These are phyloP conservation scores for Millerozyma acaciae DNA, from an alignment of 805 yeast species.

Conservation along the genomic window DNA sequence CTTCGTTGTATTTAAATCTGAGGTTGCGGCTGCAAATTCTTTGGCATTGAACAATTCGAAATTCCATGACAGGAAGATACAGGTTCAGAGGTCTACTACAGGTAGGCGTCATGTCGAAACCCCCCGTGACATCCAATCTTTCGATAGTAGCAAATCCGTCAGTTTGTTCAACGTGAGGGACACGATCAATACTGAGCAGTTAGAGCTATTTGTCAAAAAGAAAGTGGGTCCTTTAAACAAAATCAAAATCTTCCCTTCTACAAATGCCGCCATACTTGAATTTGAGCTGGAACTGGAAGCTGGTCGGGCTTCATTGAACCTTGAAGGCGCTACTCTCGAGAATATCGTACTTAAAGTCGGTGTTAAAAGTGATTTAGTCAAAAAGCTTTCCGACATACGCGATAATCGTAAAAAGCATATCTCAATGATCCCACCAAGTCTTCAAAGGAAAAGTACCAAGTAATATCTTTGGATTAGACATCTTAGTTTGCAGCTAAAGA, in stretches of 20 bases:
- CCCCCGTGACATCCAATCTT: constrained; percentile 10
- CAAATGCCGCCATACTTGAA: constrained; percentile 48
- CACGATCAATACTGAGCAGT: constrained; percentile 33
- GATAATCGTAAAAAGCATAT: constrained; percentile 1
- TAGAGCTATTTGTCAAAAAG: constrained; percentile 24
- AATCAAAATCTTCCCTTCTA: constrained; percentile 44
- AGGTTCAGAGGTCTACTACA: constrained; percentile 37
- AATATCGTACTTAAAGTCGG: constrained; percentile 17
- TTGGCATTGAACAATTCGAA: constrained; percentile 36
- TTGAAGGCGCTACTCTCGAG: constrained; percentile 38
- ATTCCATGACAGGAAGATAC: constrained; percentile 45
- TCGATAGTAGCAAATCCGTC: constrained; percentile 14
- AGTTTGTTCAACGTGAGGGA: constrained; percentile 24
- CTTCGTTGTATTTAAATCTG: constrained; percentile 47
- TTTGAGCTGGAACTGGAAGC: constrained; percentile 41
- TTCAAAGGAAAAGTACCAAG: no score
- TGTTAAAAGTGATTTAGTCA: constrained; percentile 5
- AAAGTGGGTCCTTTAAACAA: constrained; percentile 35
- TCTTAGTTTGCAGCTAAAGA: no score
- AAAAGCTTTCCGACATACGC: background rate
- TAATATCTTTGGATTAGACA: no score
- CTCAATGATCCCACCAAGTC: constrained; percentile 9
- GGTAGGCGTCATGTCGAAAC: constrained; percentile 11
- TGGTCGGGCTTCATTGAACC: constrained; percentile 46
- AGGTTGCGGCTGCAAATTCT: constrained; percentile 46